These are phyloP conservation scores for Cordia subcordata DNA, from an alignment of 257 asterid species.

Conservation along the genomic window DNA sequence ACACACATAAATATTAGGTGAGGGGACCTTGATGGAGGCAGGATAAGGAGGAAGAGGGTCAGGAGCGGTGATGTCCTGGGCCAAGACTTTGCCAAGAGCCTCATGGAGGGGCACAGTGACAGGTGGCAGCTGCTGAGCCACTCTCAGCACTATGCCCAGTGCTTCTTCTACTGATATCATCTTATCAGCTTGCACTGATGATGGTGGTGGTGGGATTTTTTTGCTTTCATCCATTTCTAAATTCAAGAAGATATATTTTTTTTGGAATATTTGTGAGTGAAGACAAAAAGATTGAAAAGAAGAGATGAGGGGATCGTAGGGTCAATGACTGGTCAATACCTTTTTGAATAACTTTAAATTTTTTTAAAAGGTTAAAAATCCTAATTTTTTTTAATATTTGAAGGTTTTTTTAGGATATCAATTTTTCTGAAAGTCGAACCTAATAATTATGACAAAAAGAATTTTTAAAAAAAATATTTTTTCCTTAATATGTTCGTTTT, in stretches of 20 bases:
- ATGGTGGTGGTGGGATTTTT: conserved; percentile 4
- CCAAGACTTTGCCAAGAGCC: conserved; percentile 74
- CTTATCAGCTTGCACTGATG: conserved; percentile 7
- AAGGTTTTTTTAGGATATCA: no score
- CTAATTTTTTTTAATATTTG: no score
- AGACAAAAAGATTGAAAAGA: not conserved
- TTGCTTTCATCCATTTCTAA: not conserved
- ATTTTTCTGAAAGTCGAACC: no score
- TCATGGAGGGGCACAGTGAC: conserved; percentile 50
- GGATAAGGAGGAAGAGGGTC: conserved; percentile 97
- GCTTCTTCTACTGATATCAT: conserved; percentile 75
- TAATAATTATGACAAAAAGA: no score
- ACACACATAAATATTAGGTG: not conserved
- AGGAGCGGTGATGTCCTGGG: conserved; percentile 68
- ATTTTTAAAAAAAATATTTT: no score
- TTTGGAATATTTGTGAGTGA: not conserved
- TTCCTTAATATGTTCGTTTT: no score
- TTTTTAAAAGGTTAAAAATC: no score
- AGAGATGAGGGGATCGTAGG: not conserved
- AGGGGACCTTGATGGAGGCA: conserved; percentile 79
- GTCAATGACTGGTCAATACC: no score
- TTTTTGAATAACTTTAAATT: no score
- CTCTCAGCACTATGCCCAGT: conserved; percentile 48
- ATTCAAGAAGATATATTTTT: no score
- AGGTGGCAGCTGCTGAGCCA: conserved; percentile 57